Percentiles rank a stretch among this genome's conserved stretches.
Evolutionary conservation across 1,139 yeast species (phyloP).

Genomic region (Blastobotrys raffinosifermentans): DNA sequence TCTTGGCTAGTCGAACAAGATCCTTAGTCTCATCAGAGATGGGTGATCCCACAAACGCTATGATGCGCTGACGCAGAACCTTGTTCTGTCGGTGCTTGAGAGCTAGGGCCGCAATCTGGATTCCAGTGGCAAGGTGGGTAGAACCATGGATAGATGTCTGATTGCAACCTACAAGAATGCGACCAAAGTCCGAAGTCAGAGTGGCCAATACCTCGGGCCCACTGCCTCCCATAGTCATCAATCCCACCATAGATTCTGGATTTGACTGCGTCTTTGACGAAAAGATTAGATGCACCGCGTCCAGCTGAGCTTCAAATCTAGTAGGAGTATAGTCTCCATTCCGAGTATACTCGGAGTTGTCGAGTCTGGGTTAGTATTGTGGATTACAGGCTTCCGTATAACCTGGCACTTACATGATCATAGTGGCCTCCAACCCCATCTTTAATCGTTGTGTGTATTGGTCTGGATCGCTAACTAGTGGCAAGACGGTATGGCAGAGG

Average conservation of each 20-base stretch:
- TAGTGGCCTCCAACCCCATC: slow-evolving; percentile 95
- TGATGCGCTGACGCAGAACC: slow-evolving; percentile 83
- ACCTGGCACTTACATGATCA: slow-evolving; percentile 53
- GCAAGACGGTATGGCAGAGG: too few species aligned
- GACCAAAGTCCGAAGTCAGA: slow-evolving; percentile 82
- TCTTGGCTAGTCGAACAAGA: slow-evolving; percentile 79
- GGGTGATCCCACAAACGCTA: slow-evolving; percentile 88
- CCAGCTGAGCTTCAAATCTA: slow-evolving; percentile 88
- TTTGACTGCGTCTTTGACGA: slow-evolving; percentile 80
- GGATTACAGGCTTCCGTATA: background rate
- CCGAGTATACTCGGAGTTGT: slow-evolving; percentile 92
- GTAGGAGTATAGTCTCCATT: slow-evolving; percentile 92
- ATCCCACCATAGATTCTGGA: slow-evolving; percentile 92
- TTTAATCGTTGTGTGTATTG: slow-evolving; percentile 12
- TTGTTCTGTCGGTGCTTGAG: slow-evolving; percentile 94
- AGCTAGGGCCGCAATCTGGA: slow-evolving; percentile 95
- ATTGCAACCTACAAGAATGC: slow-evolving; percentile 80
- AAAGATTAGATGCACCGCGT: slow-evolving; percentile 86
- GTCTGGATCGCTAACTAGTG: background rate
- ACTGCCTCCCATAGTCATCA: slow-evolving; percentile 81
- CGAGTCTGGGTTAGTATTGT: slow-evolving; percentile 41
- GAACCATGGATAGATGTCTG: slow-evolving; percentile 71
- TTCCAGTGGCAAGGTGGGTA: slow-evolving; percentile 69
- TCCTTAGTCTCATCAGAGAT: slow-evolving; percentile 64
- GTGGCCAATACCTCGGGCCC: slow-evolving; percentile 83